Evolutionary conservation across 768 basidiomycete genomes (phyloP).

Genomic region (Lactarius sanguifluus): DNA sequence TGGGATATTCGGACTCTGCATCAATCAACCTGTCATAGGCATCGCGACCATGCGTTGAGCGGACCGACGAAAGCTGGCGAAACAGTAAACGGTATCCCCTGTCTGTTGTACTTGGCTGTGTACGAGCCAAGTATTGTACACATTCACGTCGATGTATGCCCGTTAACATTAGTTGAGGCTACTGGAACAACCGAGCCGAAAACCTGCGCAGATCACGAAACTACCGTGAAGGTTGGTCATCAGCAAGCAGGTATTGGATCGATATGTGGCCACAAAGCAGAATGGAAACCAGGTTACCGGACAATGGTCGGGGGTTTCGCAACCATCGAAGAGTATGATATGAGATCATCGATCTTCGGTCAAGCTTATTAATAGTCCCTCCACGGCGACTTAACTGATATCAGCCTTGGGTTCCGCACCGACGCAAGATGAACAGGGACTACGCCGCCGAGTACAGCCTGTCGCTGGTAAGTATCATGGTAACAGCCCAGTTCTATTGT

Average conservation of each 20-base stretch:
- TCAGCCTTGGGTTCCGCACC: background rate
- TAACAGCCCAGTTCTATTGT: conserved; percentile 6
- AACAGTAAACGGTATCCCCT: background rate
- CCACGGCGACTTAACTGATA: background rate
- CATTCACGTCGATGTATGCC: background rate
- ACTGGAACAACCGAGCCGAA: too few relatives aligned
- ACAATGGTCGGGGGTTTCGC: background rate
- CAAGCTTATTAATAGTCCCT: background rate
- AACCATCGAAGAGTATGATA: background rate
- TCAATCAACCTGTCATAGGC: background rate
- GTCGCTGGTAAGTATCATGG: background rate
- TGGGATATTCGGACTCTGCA: background rate
- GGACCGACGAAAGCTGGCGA: background rate
- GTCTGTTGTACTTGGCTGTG: background rate
- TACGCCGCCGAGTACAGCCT: background rate
- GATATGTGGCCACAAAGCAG: background rate
- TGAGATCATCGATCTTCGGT: background rate
- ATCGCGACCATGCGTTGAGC: background rate
- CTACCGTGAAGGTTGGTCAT: background rate
- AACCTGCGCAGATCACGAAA: background rate
- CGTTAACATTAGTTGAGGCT: background rate
- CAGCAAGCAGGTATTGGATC: background rate
- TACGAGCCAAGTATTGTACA: background rate
- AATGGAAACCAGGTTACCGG: background rate
- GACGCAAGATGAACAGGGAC: background rate